Base-by-base conservation (phyloP, 2,329 filamentous ascomycete genomes). In the Aspergillus niger region DNA sequence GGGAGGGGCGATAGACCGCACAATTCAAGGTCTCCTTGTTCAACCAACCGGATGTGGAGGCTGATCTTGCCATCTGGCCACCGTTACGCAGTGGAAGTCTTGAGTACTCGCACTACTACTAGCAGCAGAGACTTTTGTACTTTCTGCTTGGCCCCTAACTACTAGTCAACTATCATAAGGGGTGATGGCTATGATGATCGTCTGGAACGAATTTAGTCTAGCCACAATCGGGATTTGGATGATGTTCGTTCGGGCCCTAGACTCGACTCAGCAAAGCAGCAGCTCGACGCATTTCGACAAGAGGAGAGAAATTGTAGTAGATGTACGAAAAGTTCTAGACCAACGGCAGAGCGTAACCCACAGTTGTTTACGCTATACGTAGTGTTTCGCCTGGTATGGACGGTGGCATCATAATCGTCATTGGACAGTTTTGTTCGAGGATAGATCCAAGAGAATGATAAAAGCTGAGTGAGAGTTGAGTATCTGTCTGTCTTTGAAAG, bases 311-410 rank as follows among this genome's bases (percentile, higher is more conserved):
- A 56, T 36, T 13, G 32, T 36, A 13, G 43, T 59, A 56, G 61
- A 63, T 61, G 54, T 52, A 60, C 55, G 47, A 55, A 15, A 51
- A 62, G 65, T 67, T 67, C 65, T 65, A 67, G 65, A 54, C 65
- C 62, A 55, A 60, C 53, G 53, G 58, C 56, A 63, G 20, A 38
- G 32, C 41, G 20, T 49, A 41, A 57, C 47, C 58, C 58, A 67
- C 64, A 59, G 63, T 63, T 54, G 61, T 54, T 66, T 63, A 57
- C 15, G 32, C 32, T 36, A 36, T 24, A 51, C 57, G 49, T 32
- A 48, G 30, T 55, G 22, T 38, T 55, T 20, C 41, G 24, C 43
- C 41, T 43, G 28, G 36, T 44, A 44, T 44, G 20, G 17, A 44
- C 17, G 8, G 26, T 30, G 47, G 47, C 26, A 17, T 49, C 15